Percentiles rank a stretch among this genome's conserved stretches.
phyloP scores from a whole-genome alignment of 352 stramenopile species.

The Globisporangium nunn region DNA sequence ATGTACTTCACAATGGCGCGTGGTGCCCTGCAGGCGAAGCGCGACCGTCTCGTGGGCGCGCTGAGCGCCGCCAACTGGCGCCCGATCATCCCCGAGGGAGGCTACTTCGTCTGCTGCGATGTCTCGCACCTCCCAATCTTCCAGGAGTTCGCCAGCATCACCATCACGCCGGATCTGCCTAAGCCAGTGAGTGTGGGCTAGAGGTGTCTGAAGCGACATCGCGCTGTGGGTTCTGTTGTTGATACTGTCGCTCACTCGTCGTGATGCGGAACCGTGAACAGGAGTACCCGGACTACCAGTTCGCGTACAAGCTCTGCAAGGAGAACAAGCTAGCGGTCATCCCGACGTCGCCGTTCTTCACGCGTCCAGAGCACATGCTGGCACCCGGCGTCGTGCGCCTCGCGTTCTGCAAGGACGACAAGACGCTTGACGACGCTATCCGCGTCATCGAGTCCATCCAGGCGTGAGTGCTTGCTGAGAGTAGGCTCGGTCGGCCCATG shows the following conservation, averaged over 20 bases:
- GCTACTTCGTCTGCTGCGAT: slow-evolving; percentile 94
- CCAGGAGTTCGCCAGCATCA: slow-evolving; percentile 56
- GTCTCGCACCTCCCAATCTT: slow-evolving; percentile 62
- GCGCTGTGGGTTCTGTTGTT: background rate
- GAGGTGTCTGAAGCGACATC: too few species aligned
- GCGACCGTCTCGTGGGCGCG: slow-evolving; percentile 76
- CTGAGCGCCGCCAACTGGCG: slow-evolving; percentile 80
- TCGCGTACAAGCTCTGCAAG: slow-evolving; percentile 87
- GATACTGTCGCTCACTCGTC: background rate
- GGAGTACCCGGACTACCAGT: slow-evolving; percentile 84
- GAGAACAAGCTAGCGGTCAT: slow-evolving; percentile 90
- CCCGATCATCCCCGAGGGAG: slow-evolving; percentile 89
- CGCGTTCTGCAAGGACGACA: slow-evolving; percentile 96
- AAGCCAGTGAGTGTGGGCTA: slow-evolving; percentile 34
- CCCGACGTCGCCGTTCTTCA: slow-evolving; percentile 93
- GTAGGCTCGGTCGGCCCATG: background rate
- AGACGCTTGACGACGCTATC: slow-evolving; percentile 87
- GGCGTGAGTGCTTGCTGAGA: background rate
- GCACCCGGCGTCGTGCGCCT: slow-evolving; percentile 83
- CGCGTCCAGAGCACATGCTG: slow-evolving; percentile 66
- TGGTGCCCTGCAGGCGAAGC: slow-evolving; percentile 45
- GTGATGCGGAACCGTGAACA: slow-evolving; percentile 11
- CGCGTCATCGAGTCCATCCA: slow-evolving; percentile 57
- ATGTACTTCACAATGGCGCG: slow-evolving; percentile 1
- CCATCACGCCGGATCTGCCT: slow-evolving; percentile 38